phyloP scores from a whole-genome alignment of 1,284 basidiomycete species.

The Leccinum fallax region DNA sequence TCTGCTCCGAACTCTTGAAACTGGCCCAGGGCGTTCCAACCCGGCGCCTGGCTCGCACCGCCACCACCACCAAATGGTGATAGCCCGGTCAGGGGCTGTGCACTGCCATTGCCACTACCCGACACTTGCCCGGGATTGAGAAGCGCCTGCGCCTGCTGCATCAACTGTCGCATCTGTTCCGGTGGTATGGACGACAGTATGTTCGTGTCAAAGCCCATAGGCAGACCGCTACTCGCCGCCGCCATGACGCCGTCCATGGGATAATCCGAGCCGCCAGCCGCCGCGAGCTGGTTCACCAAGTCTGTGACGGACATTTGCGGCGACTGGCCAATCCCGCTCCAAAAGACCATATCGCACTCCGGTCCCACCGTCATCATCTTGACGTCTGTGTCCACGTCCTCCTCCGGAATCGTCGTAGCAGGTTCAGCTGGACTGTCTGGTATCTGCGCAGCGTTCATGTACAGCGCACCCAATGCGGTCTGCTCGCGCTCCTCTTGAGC shows the following conservation, averaged over 20 bases:
- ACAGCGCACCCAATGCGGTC: slow-evolving; percentile 72
- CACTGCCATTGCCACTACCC: slow-evolving; percentile 20
- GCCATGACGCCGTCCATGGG: slow-evolving; percentile 22
- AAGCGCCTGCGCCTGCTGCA: slow-evolving; percentile 53
- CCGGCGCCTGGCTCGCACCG: slow-evolving; percentile 27
- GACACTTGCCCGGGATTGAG: slow-evolving; percentile 29
- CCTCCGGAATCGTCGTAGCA: slow-evolving; percentile 58
- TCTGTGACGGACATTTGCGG: slow-evolving; percentile 59
- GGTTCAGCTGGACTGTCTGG: slow-evolving; percentile 78
- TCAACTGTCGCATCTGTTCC: slow-evolving; percentile 65
- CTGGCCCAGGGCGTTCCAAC: slow-evolving; percentile 30
- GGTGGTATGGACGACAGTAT: slow-evolving; percentile 45
- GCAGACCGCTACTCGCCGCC: slow-evolving; percentile 14
- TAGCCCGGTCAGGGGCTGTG: slow-evolving; percentile 17
- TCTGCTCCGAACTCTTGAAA: slow-evolving; percentile 41
- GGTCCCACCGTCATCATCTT: slow-evolving; percentile 67
- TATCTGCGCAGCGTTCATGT: slow-evolving; percentile 66
- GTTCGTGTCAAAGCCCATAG: slow-evolving; percentile 37
- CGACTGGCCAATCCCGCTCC: slow-evolving; percentile 46
- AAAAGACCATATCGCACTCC: slow-evolving; percentile 66
- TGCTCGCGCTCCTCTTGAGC: slow-evolving; percentile 75
- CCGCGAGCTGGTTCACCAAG: slow-evolving; percentile 65
- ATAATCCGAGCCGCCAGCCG: slow-evolving; percentile 40
- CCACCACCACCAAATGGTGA: slow-evolving; percentile 29
- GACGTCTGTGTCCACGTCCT: slow-evolving; percentile 64